A percentile compares a stretch with the other conserved stretches of the same genome.
These are phyloP conservation scores for Centaurea solstitialis DNA, from an alignment of 129 eudicot species.

Conservation along the genomic window DNA sequence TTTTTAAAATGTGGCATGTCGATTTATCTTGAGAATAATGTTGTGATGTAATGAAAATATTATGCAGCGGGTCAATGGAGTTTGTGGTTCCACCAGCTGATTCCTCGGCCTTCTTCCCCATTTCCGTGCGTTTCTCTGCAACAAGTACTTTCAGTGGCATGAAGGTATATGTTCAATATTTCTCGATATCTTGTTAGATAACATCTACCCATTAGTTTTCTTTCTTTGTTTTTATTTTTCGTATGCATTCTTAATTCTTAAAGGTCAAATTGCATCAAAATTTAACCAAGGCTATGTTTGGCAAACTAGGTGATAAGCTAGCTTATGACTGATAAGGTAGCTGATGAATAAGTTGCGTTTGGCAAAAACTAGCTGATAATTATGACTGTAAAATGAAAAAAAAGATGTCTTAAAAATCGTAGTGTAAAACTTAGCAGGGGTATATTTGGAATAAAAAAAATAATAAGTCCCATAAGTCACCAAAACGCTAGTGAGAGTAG, in stretches of 20 bases:
- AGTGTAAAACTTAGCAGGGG: no score
- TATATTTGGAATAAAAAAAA: no score
- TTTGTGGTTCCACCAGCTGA: conserved; percentile 94
- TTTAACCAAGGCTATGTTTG: no score
- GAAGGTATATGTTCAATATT: conserved; percentile 59
- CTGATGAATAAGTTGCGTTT: no score
- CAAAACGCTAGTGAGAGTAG: no score
- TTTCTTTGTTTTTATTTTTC: neutral
- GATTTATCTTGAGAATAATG: conserved; percentile 12
- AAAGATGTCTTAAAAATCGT: no score
- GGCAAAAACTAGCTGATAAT: no score
- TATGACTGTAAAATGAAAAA: no score
- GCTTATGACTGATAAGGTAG: no score
- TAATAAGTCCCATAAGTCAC: no score
- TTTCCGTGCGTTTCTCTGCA: conserved; percentile 90
- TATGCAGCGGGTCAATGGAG: conserved; percentile 91
- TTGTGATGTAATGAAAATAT: conserved; percentile 17
- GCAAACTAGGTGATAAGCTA: no score
- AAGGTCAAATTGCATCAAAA: neutral
- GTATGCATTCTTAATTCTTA: neutral
- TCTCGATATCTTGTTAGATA: neutral
- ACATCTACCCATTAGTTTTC: neutral
- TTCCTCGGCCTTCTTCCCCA: conserved; percentile 85
- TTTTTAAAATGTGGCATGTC: neutral
- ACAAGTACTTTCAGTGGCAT: conserved; percentile 82